Percentiles rank a stretch among this genome's conserved stretches.
phyloP scores from a whole-genome alignment of 2,329 filamentous ascomycete species.

The Cladosporium sp. region DNA sequence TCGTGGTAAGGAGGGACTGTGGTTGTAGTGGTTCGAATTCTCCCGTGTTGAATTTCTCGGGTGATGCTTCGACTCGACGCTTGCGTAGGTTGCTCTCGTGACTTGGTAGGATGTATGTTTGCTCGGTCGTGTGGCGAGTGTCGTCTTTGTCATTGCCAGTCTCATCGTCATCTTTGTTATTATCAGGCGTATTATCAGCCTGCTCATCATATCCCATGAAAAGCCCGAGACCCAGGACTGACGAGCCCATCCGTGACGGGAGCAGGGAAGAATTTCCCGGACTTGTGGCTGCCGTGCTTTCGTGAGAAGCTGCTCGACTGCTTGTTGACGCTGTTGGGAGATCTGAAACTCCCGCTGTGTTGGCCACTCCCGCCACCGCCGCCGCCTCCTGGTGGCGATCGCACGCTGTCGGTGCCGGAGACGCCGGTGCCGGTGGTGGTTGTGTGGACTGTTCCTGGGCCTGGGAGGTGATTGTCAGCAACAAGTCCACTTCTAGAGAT shows the following conservation, averaged over 20 bases:
- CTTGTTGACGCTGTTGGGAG: not conserved
- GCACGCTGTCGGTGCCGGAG: no score
- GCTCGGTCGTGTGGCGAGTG: not conserved
- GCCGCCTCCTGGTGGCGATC: not conserved
- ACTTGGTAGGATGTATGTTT: not conserved
- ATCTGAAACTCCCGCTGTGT: not conserved
- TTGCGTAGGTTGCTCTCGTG: constrained; percentile 21
- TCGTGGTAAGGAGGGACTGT: not conserved
- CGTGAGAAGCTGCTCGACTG: not conserved
- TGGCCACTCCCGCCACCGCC: not conserved
- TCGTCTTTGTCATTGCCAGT: not conserved
- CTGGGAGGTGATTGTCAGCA: not conserved
- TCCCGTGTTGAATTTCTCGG: constrained; percentile 25
- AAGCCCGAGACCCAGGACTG: constrained; percentile 8
- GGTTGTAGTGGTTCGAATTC: constrained; percentile 21
- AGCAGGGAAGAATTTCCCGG: not conserved
- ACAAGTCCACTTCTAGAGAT: not conserved
- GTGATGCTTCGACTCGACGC: constrained; percentile 23
- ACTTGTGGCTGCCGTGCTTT: not conserved
- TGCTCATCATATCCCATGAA: constrained; percentile 7
- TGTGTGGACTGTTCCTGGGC: not conserved
- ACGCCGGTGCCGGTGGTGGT: not conserved
- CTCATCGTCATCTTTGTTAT: not conserved
- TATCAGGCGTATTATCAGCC: not conserved
- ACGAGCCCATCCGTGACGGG: not conserved